Evolutionary conservation across 2,329 filamentous ascomycete species (phyloP).

Genomic region (Cercospora sojina): DNA sequence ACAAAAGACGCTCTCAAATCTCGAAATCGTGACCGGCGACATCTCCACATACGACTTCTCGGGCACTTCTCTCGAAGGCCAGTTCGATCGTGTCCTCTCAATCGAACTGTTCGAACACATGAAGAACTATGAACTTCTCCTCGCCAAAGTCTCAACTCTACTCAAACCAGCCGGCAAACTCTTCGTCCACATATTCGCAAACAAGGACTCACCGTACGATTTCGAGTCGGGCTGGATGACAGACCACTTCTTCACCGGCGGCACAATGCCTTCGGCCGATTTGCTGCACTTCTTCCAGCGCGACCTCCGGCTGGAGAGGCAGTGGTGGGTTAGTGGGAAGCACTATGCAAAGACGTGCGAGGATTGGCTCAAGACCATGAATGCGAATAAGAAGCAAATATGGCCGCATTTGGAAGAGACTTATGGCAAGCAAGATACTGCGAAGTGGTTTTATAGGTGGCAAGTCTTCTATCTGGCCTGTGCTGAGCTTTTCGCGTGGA

Average conservation of each 20-base stretch:
- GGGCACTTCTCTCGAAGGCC: slow-evolving; percentile 36
- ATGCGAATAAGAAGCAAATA: slow-evolving; percentile 57
- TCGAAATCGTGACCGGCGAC: slow-evolving; percentile 65
- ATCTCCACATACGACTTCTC: slow-evolving; percentile 66
- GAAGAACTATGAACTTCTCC: slow-evolving; percentile 70
- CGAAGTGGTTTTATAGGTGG: slow-evolving; percentile 68
- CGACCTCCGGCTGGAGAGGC: slow-evolving; percentile 58
- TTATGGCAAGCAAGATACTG: slow-evolving; percentile 60
- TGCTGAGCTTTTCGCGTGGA: slow-evolving; percentile 66
- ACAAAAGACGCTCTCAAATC: slow-evolving; percentile 58
- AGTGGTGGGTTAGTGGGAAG: slow-evolving; percentile 70
- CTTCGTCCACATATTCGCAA: slow-evolving; percentile 68
- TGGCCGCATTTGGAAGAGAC: slow-evolving; percentile 65
- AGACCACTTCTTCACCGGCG: slow-evolving; percentile 69
- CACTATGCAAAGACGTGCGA: slow-evolving; percentile 71
- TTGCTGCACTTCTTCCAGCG: slow-evolving; percentile 66
- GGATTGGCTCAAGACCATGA: slow-evolving; percentile 65
- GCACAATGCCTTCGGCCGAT: slow-evolving; percentile 69
- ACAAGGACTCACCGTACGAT: slow-evolving; percentile 65
- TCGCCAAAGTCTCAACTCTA: slow-evolving; percentile 61
- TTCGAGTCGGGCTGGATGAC: slow-evolving; percentile 75
- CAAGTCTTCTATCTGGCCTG: slow-evolving; percentile 72
- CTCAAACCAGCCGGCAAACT: slow-evolving; percentile 64
- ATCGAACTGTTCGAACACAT: slow-evolving; percentile 75
- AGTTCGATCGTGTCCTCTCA: slow-evolving; percentile 65